phyloP scores from a whole-genome alignment of 306 rosid genomes.

The Prunus davidiana region DNA sequence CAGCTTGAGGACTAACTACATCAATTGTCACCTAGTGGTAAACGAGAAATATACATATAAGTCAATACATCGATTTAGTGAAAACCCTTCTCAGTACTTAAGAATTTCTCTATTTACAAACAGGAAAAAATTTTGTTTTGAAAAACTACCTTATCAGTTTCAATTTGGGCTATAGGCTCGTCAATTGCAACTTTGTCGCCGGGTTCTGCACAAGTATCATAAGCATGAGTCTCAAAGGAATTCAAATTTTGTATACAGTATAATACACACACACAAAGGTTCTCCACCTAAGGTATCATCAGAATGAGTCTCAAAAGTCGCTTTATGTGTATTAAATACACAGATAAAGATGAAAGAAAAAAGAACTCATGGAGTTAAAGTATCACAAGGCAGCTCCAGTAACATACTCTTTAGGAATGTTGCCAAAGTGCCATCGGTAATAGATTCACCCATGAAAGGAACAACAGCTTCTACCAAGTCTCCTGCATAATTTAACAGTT shows the following conservation, averaged over 20 bases:
- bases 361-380: background rate
- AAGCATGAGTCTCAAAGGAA: constrained; percentile 23
- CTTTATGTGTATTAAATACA: background rate
- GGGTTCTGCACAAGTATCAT: constrained; percentile 40
- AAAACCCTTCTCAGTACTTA: background rate
- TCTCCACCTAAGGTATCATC: background rate
- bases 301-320: background rate
- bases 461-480: constrained; percentile 59
- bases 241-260: constrained; percentile 3
- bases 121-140: background rate
- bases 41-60: constrained; percentile 1
- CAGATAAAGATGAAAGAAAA: background rate
- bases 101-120: background rate
- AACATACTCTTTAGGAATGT: constrained; percentile 55
- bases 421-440: constrained; percentile 58
- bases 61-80: constrained; percentile 1
- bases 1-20: constrained; percentile 59
- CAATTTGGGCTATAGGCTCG: constrained; percentile 64
- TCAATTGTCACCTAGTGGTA: constrained; percentile 57
- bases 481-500: constrained; percentile 29
- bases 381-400: constrained; percentile 1
- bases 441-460: constrained; percentile 70
- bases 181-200: constrained; percentile 56
- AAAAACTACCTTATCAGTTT: constrained; percentile 52
- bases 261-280: background rate